Conservation (phyloP, 441 rosid species). For the Populus hybrid region DNA sequence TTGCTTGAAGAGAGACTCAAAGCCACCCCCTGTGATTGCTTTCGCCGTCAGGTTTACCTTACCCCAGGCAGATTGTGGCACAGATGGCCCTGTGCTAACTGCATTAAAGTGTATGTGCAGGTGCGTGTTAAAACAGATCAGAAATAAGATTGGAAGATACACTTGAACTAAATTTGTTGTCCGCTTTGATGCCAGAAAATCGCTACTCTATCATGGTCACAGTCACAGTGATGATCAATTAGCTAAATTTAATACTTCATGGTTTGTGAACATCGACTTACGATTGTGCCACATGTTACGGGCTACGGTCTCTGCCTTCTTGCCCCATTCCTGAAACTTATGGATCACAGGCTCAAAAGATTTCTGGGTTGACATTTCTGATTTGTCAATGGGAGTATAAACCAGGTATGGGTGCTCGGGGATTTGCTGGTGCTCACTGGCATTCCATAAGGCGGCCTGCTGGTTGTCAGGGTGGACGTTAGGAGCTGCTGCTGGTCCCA, state of each 20-base stretch:
- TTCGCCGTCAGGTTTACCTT: slow-evolving; percentile 73
- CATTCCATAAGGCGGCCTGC: slow-evolving; percentile 18
- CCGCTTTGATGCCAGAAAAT: not conserved
- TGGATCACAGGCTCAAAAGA: slow-evolving; percentile 70
- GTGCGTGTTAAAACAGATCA: not conserved
- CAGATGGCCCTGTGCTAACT: slow-evolving; percentile 69
- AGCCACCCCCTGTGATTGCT: slow-evolving; percentile 59
- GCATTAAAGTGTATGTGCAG: slow-evolving; percentile 7
- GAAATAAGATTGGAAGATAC: not conserved
- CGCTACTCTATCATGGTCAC: not conserved
- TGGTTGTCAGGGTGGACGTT: slow-evolving; percentile 79
- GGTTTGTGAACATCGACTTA: slow-evolving; percentile 26
- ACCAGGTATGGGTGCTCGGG: slow-evolving; percentile 56
- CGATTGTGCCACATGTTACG: slow-evolving; percentile 84
- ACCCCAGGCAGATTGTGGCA: slow-evolving; percentile 81
- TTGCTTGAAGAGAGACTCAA: slow-evolving; percentile 33
- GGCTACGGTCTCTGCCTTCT: slow-evolving; percentile 49
- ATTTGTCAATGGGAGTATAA: slow-evolving; percentile 46
- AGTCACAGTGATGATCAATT: not conserved
- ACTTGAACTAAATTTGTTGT: not conserved
- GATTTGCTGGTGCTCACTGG: slow-evolving; percentile 45
- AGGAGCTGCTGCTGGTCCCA: slow-evolving; percentile 82
- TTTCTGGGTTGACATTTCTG: slow-evolving; percentile 35
- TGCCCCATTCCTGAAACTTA: slow-evolving; percentile 38
- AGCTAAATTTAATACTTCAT: not conserved